These are phyloP conservation scores for Erodium moschatum DNA, from an alignment of 441 rosid genomes.

Conservation along the genomic window DNA sequence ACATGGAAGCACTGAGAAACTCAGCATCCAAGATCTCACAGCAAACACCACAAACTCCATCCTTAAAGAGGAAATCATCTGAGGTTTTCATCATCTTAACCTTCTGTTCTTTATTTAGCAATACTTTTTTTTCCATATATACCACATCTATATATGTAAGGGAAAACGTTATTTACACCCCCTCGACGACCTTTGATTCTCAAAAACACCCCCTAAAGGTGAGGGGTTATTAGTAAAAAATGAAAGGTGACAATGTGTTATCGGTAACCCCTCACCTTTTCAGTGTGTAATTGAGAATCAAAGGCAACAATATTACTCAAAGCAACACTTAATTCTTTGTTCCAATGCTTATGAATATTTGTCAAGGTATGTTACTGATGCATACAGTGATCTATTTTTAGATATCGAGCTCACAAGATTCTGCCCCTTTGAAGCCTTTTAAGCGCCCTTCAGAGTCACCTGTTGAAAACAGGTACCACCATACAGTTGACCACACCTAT, in stretches of 20 bases:
- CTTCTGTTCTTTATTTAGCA: slow-evolving; percentile 1
- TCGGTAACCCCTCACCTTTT: too few species aligned
- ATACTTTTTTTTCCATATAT: not conserved
- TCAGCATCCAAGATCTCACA: slow-evolving; percentile 24
- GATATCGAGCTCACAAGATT: slow-evolving; percentile 35
- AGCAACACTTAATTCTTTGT: too few species aligned
- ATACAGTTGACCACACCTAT: not conserved
- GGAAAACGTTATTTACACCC: too few species aligned
- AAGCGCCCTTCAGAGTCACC: slow-evolving; percentile 63
- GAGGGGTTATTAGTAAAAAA: too few species aligned
- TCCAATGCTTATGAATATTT: too few species aligned
- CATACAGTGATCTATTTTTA: slow-evolving; percentile 22
- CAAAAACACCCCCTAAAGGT: too few species aligned
- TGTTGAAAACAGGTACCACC: slow-evolving; percentile 49
- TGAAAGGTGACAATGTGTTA: too few species aligned
- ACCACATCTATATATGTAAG: not conserved
- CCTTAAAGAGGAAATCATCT: slow-evolving; percentile 56
- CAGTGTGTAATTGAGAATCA: too few species aligned
- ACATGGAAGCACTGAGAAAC: slow-evolving; percentile 24
- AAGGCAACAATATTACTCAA: too few species aligned
- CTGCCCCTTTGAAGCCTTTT: slow-evolving; percentile 31
- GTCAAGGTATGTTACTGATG: too few species aligned
- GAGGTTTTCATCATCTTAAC: slow-evolving; percentile 37
- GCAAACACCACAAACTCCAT: slow-evolving; percentile 29
- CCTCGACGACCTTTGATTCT: too few species aligned